Evolutionary conservation across 306 rosid species (phyloP).

Genomic region (Quercus parvula): DNA sequence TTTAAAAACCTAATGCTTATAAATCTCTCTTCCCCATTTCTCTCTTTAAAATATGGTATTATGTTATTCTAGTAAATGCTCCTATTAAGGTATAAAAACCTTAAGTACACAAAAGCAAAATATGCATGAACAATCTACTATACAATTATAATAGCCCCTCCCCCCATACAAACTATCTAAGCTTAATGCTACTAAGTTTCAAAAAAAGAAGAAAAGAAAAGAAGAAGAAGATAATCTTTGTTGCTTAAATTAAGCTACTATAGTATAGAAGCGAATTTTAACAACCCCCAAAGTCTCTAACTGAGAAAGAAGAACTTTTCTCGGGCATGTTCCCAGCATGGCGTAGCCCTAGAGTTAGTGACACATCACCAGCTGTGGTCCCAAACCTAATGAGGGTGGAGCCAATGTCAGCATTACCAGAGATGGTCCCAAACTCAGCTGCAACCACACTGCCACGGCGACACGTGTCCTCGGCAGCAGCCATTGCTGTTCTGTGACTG

Average conservation of each 20-base stretch:
- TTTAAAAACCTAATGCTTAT: background rate
- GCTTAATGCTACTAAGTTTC: constrained; percentile 29
- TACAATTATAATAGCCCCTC: constrained; percentile 55
- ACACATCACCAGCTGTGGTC: constrained; percentile 89
- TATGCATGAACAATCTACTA: constrained; percentile 38
- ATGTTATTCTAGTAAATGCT: constrained; percentile 29
- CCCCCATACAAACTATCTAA: constrained; percentile 31
- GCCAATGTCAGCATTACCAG: constrained; percentile 48
- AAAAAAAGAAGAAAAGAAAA: constrained; percentile 19
- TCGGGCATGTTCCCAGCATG: constrained; percentile 88
- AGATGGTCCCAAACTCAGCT: constrained; percentile 60
- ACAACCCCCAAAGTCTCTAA: constrained; percentile 77
- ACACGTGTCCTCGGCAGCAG: constrained; percentile 55
- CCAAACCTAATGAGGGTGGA: constrained; percentile 80
- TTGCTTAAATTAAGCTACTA: constrained; percentile 20
- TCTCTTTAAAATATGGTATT: constrained; percentile 2
- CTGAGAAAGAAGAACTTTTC: constrained; percentile 57
- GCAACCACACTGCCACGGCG: constrained; percentile 49
- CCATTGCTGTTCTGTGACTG: constrained; percentile 25
- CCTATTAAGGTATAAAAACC: constrained; percentile 22
- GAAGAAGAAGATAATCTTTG: constrained; percentile 15
- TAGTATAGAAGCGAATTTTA: constrained; percentile 14
- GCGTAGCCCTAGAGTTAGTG: constrained; percentile 95
- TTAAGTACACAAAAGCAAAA: constrained; percentile 29
- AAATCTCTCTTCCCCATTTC: background rate